These are phyloP conservation scores for Acorus gramineus DNA, from an alignment of 106 monocot genomes.

Conservation along the genomic window DNA sequence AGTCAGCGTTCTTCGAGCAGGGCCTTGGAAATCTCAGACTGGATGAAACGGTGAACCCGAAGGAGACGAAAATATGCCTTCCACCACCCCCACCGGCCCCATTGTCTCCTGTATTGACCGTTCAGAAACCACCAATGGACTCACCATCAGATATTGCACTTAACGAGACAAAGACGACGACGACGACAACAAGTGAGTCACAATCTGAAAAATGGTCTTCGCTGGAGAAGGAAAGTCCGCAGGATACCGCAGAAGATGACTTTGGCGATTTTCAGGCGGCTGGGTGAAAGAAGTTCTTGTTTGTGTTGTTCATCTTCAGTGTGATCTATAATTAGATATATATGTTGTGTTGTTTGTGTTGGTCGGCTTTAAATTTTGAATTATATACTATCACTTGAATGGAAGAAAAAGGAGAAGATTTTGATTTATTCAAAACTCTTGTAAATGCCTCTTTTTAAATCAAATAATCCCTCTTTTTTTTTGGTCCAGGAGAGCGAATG, in stretches of 20 bases:
- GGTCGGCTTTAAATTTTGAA: no score
- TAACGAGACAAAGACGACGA: neutral
- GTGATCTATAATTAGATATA: no score
- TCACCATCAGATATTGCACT: conserved; percentile 10
- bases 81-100: conserved; percentile 68
- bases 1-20: conserved; percentile 48
- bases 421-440: no score
- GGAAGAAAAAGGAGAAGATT: no score
- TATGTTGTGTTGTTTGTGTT: no score
- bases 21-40: conserved; percentile 50
- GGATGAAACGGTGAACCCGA: conserved; percentile 27
- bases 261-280: conserved; percentile 95
- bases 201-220: conserved; percentile 8
- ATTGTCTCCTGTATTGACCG: conserved; percentile 18
- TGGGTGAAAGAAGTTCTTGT: conserved; percentile 13
- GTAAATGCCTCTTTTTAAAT: no score
- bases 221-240: conserved; percentile 8
- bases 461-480: no score
- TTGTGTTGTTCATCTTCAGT: no score
- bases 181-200: conserved; percentile 3
- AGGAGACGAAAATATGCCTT: conserved; percentile 34
- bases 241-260: conserved; percentile 61
- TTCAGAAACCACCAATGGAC: conserved; percentile 19
- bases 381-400: no score
- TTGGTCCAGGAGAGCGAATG: no score